Evolutionary conservation across 495 filamentous ascomycete genomes (phyloP).

Genomic region (Aspergillus sclerotioniger): DNA sequence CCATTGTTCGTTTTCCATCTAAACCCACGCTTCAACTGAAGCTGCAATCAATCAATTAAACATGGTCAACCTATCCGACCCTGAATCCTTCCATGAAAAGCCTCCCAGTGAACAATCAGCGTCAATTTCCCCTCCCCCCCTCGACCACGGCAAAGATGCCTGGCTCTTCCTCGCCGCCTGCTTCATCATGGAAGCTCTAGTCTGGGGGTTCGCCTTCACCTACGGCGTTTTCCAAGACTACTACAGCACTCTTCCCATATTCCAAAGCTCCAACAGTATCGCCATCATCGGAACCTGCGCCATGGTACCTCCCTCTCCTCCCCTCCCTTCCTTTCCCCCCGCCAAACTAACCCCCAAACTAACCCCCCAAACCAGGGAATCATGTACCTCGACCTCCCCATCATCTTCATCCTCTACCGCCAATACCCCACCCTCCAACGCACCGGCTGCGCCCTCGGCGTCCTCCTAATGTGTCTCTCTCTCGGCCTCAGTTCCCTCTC

Average conservation of each 20-base stretch:
- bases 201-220: conserved; percentile 67
- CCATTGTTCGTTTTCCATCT: too few relatives aligned
- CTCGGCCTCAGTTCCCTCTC: conserved; percentile 47
- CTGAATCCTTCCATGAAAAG: too few relatives aligned
- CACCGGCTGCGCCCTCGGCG: conserved; percentile 38
- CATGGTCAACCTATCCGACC: too few relatives aligned
- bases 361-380: conserved; percentile 35
- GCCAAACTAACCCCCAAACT: not conserved
- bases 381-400: conserved; percentile 50
- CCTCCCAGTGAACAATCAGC: not conserved
- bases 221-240: conserved; percentile 63
- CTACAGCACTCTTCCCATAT: conserved; percentile 50
- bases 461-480: conserved; percentile 39
- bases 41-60: too few relatives aligned
- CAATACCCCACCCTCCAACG: conserved; percentile 38
- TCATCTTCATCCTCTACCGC: conserved; percentile 41
- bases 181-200: conserved; percentile 62
- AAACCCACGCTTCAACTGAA: too few relatives aligned
- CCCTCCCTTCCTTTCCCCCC: not conserved
- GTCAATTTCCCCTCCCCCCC: conserved; percentile 34
- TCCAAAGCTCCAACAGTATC: conserved; percentile 37
- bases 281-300: conserved; percentile 46
- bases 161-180: conserved; percentile 63
- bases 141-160: conserved; percentile 60
- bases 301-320: conserved; percentile 26